These are phyloP conservation scores for Fremontodendron californicum DNA, from an alignment of 345 rosid species.

Conservation along the genomic window DNA sequence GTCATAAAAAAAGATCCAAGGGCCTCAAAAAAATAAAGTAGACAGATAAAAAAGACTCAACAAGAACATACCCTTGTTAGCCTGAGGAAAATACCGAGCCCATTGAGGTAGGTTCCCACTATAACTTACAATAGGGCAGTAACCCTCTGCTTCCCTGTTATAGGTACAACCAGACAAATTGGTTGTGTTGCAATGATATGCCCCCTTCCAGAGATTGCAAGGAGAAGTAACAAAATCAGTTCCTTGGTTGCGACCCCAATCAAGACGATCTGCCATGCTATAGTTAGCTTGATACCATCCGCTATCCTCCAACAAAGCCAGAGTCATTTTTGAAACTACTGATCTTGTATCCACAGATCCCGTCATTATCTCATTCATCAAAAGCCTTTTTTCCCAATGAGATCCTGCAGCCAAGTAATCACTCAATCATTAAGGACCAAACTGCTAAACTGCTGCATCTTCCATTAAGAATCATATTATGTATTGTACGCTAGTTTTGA, in stretches of 20 bases:
- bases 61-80: slow-evolving; percentile 71
- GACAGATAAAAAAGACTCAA: neutral
- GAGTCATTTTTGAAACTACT: slow-evolving; percentile 98
- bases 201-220: slow-evolving; percentile 96
- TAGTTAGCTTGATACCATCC: slow-evolving; percentile 99
- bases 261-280: slow-evolving; percentile 95
- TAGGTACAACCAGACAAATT: slow-evolving; percentile 97
- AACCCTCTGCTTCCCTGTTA: slow-evolving; percentile 99
- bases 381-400: slow-evolving; percentile 98
- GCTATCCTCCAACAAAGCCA: slow-evolving; percentile 94
- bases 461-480: neutral
- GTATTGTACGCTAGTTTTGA: neutral
- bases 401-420: slow-evolving; percentile 56
- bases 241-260: slow-evolving; percentile 98
- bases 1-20: neutral
- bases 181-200: slow-evolving; percentile 91
- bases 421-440: slow-evolving; percentile 8
- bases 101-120: slow-evolving; percentile 91
- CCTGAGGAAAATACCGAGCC: slow-evolving; percentile 97
- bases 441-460: neutral
- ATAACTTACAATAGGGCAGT: slow-evolving; percentile 94
- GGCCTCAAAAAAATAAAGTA: neutral
- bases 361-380: slow-evolving; percentile 99
- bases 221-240: slow-evolving; percentile 86
- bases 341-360: slow-evolving; percentile 99